Evolutionary conservation across 495 filamentous ascomycete genomes (phyloP).

Genomic region (Gamarada debralockiae): DNA sequence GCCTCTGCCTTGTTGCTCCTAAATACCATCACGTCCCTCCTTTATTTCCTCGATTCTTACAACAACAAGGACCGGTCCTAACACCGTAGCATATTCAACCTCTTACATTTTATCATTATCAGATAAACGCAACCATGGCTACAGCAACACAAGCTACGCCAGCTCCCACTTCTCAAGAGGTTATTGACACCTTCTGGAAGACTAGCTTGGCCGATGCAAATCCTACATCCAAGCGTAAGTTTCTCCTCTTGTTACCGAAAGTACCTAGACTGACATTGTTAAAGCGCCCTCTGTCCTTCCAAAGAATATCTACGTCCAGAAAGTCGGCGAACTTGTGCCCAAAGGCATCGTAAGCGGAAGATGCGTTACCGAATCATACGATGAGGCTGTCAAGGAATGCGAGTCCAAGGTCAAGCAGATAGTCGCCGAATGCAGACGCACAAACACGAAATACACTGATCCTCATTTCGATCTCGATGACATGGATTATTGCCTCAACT

Average conservation of each 20-base stretch:
- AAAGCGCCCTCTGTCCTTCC: slow-evolving; percentile 67
- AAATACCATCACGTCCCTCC: not conserved
- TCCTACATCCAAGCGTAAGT: not conserved
- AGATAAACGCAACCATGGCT: not conserved
- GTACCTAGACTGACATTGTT: not conserved
- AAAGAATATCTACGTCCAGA: slow-evolving; percentile 65
- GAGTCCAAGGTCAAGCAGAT: slow-evolving; percentile 73
- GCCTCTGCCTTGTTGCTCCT: not conserved
- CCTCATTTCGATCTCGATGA: slow-evolving; percentile 82
- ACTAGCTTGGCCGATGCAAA: not conserved
- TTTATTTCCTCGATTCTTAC: no score
- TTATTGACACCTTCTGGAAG: slow-evolving; percentile 4
- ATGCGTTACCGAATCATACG: slow-evolving; percentile 42
- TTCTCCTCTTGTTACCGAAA: not conserved
- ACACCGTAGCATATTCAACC: not conserved
- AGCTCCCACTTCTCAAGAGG: not conserved
- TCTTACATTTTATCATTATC: not conserved
- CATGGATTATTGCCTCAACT: slow-evolving; percentile 56
- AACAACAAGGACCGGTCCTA: no score
- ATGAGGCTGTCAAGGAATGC: slow-evolving; percentile 68
- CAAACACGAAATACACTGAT: slow-evolving; percentile 89
- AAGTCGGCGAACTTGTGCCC: slow-evolving; percentile 38
- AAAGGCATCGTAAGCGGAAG: slow-evolving; percentile 5
- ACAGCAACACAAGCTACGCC: not conserved
- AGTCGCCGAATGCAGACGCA: slow-evolving; percentile 69